Base-by-base conservation (phyloP, 306 rosid species). In the Trifolium repens region DNA sequence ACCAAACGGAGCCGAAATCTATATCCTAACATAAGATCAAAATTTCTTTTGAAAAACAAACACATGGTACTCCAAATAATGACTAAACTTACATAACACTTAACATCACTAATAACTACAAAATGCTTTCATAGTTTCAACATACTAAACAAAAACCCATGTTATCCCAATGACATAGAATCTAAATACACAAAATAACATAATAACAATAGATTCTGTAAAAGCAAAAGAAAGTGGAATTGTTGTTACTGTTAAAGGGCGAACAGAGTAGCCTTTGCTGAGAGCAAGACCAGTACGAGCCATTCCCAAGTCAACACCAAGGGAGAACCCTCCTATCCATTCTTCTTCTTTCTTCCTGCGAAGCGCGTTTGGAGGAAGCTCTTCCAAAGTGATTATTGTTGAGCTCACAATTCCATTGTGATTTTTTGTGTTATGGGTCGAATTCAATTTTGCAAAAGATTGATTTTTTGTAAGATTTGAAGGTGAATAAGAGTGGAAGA, bases 311-410 rank as follows among this genome's bases (percentile, higher is more conserved):
- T 94, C 98, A 0, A 94, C 76, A 30, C 98, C 98, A 15, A 94
- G 84, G 40, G 96, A 91, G 82, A 94, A 94, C 2, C 98, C 97
- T 52, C 96, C 96, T 78, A 89, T 84, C 97, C 97, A 94, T 6
- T 81, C 79, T 1, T 93, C 79, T 37, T 91, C 91, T 8, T 52
- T 76, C 66, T 89, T 89, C 81, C 88, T 89, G 42, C 86, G 87
- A 44, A 89, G 75, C 67, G 96, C 97, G 74, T 91, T 91, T 40
- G 98, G 93, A 57, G 93, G 91, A 79, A 91, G 80, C 73, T 88
- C 87, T 0, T 87, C 88, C 30, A 76, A 42, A 37, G 81, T 68
- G 59, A 74, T 8, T 5, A 72, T 10, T 5, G 83, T 14, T 4
- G 83, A 81, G 44, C 76, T 88, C 2, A 32, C 30, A 53, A 30